Evolutionary conservation across 768 basidiomycete species (phyloP).

Genomic region (Sistotremastrum suecicum): DNA sequence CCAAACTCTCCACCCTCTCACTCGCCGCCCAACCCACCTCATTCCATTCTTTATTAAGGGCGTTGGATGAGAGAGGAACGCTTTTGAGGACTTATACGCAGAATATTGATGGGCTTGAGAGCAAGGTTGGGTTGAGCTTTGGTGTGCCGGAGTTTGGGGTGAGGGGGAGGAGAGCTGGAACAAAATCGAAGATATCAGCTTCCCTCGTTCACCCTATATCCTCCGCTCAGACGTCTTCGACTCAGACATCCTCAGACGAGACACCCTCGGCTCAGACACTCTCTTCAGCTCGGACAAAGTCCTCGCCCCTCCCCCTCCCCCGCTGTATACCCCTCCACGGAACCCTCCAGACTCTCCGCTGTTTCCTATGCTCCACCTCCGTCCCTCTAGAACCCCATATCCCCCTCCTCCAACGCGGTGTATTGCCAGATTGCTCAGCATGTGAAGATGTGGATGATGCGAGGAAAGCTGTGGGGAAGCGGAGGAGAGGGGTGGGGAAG

Average conservation of each 20-base stretch:
- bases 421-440: constrained; percentile 63
- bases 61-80: constrained; percentile 60
- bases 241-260: neutral
- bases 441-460: constrained; percentile 57
- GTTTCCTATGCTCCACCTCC: constrained; percentile 65
- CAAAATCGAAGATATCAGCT: too few relatives aligned
- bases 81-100: constrained; percentile 85
- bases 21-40: constrained; percentile 61
- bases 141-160: constrained; percentile 63
- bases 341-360: constrained; percentile 65
- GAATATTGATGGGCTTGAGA: constrained; percentile 85
- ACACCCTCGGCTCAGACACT: neutral
- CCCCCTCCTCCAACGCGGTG: constrained; percentile 42
- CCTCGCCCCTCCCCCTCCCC: constrained; percentile 40
- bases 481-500: constrained; percentile 64
- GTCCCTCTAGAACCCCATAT: constrained; percentile 53
- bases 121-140: constrained; percentile 73
- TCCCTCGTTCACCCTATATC: constrained; percentile 7
- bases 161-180: constrained; percentile 19
- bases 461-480: constrained; percentile 62
- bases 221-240: constrained; percentile 10
- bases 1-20: constrained; percentile 61
- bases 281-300: neutral
- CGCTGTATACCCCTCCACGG: constrained; percentile 87
- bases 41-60: constrained; percentile 64